Evolutionary conservation across 2,329 filamentous ascomycete species (phyloP).

Genomic region (Ophiostoma ips): DNA sequence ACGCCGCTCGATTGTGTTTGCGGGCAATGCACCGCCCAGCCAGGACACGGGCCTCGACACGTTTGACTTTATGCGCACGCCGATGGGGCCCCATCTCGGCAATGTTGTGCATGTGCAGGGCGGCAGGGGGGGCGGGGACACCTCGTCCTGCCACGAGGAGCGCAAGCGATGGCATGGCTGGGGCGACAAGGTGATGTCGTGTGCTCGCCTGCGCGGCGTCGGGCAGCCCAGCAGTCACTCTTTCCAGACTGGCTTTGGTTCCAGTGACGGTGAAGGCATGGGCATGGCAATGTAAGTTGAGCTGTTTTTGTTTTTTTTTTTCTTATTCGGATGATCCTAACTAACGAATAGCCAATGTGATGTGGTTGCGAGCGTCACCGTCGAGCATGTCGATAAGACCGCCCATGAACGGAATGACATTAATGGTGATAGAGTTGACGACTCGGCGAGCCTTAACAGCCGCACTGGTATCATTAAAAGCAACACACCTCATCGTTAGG

Average conservation of each 20-base stretch:
- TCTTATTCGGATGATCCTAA: neutral
- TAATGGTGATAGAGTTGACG: constrained; percentile 5
- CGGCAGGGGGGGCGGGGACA: constrained; percentile 24
- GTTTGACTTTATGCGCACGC: constrained; percentile 35
- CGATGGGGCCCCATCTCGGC: constrained; percentile 24
- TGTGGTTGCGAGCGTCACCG: constrained; percentile 28
- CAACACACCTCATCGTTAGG: neutral
- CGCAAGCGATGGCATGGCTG: neutral
- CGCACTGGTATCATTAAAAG: constrained; percentile 14
- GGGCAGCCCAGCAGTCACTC: constrained; percentile 7
- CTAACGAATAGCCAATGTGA: constrained; percentile 25
- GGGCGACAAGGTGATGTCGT: constrained; percentile 19
- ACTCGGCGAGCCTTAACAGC: constrained; percentile 14
- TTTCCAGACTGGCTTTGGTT: constrained; percentile 6
- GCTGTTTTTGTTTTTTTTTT: neutral
- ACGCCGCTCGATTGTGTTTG: constrained; percentile 38
- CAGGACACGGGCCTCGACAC: constrained; percentile 36
- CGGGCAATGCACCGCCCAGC: constrained; percentile 23
- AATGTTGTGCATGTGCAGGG: constrained; percentile 26
- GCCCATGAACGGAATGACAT: neutral
- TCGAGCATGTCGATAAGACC: constrained; percentile 19
- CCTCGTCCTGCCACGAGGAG: neutral
- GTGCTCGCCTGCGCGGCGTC: constrained; percentile 9
- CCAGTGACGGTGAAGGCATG: constrained; percentile 6
- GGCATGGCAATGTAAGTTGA: constrained; percentile 9